Conservation (phyloP, 179 eudicot genomes). For the Patellifolia procumbens region DNA sequence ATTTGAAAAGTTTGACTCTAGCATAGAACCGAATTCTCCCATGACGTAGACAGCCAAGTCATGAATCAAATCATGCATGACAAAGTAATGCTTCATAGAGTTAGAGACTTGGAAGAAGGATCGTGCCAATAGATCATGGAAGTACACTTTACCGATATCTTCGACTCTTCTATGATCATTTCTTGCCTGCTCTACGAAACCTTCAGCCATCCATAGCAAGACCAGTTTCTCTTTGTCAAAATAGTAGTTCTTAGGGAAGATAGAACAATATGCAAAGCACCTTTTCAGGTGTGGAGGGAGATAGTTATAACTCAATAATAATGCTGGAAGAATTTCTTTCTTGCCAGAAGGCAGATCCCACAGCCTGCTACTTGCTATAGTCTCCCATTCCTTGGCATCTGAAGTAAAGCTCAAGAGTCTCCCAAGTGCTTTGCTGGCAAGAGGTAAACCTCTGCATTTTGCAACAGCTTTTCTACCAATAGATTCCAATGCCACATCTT, state of each 20-base stretch:
- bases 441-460: constrained; percentile 20
- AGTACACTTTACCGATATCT: constrained; percentile 12
- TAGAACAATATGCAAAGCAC: too few species aligned
- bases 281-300: too few species aligned
- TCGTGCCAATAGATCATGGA: constrained; percentile 17
- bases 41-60: constrained; percentile 25
- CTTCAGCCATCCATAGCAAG: constrained; percentile 15
- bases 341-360: constrained; percentile 26
- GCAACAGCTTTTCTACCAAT: not conserved
- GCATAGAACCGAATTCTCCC: not conserved
- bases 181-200: too few species aligned
- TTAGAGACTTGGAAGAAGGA: constrained; percentile 15
- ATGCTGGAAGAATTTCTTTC: constrained; percentile 27
- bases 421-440: constrained; percentile 21
- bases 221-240: constrained; percentile 25
- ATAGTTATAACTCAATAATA: constrained; percentile 31
- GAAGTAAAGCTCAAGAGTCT: constrained; percentile 11
- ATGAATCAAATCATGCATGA: constrained; percentile 35
- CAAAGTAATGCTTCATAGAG: constrained; percentile 1
- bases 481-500: not conserved
- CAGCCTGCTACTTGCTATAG: constrained; percentile 12
- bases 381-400: constrained; percentile 21
- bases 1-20: not conserved
- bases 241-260: constrained; percentile 16
- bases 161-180: not conserved